Evolutionary conservation across 805 yeast species (phyloP), one percentile per base, ranked within the genome.

Genomic region (Starmera amethionina): DNA sequence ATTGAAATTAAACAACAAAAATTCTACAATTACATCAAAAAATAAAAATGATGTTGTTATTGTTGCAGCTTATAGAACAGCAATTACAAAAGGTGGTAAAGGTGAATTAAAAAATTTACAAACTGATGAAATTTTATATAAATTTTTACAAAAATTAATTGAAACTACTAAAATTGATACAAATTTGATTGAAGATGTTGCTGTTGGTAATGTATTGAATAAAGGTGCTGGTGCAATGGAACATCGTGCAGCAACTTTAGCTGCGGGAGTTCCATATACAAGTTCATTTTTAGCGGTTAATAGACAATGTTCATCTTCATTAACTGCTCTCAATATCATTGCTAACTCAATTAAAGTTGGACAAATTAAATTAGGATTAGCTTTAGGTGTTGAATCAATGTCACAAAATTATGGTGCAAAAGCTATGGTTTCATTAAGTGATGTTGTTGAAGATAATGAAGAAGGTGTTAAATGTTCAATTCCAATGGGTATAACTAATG

Each of bases 401-500:
- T 73, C 95, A n/a, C 67, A 72, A 47, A 80, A 81, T 66, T 88
- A 84, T 60, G 93, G 93, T n/a, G 83, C 93, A 19, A 73, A 74
- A 49, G 77, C 90, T 33, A 65, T 81, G 43, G 82, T 87, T 10
- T 64, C 67, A 34, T 68, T 81, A 44, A 77, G 85, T 11, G 70
- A 73, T 16, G 63, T 64, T 14, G 56, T 75, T 53, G 55, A 65
- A 35, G 57, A 58, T 9, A 59, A 68, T 48, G 54, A 59, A 38
- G 73, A 67, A 36, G 80, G 82, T n/a, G 68, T 68, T 46, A 79
- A 79, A 61, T 90, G 97, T 65, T 65, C 82, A 62, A 77, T 90
- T 46, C 97, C 97, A 49, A 90, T 90, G 97, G 97, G 97, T 36
- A 79, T 81, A 54, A 90, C 97, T 40, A 84, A 87, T 57, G 97